Base-by-base conservation (phyloP, 176 grass and related monocot species). In the Triticum turgidum region DNA sequence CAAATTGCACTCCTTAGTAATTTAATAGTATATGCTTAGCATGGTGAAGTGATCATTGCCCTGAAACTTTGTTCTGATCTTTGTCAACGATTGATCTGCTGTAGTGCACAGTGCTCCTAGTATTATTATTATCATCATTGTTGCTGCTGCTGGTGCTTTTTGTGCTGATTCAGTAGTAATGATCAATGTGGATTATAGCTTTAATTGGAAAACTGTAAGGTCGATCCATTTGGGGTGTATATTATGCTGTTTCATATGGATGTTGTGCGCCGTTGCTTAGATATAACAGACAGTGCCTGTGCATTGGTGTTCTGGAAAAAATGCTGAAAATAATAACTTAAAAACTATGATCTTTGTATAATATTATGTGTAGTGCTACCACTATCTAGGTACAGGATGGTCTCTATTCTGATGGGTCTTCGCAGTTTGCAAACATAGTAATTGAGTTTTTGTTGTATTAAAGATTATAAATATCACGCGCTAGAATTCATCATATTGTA, bases 41-140 rank as follows among this genome's bases (percentile, higher is more conserved):
- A 47, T 47, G 44, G 44, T 47, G 12, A 51, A 85, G 30, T 82
- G 6, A 35, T 80, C 76, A 69, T 27, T 80, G 80, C 62, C 64
- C 49, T 83, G 37, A 63, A 83, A 76, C 12, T 61, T 75, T 15
- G 6, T 59, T 7, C 7, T 33, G 35, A 17, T 67, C 35, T 69
- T 27, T 9, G 68, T 80, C 3, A 27, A 63, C 42, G 69, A 69
- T 81, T 41, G 39, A 54, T 81, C 49, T 52, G 49, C 49, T 52
- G 49, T 52, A 17, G 5, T 77, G 56, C 0, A 7, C 58, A 61
- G 13, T 65, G 18, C 29, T 67, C 30, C 13, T 33, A 17, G 8
- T 47, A 17, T 24, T 2, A 29, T 29, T 9, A 41, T 71, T 34
- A 41, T 71, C 18, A 27, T 30, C 68, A n/a, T 70, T 8, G 35